Evolutionary conservation across 139 green algal species (phyloP).

Genomic region (Axilococcus clingmanii): DNA sequence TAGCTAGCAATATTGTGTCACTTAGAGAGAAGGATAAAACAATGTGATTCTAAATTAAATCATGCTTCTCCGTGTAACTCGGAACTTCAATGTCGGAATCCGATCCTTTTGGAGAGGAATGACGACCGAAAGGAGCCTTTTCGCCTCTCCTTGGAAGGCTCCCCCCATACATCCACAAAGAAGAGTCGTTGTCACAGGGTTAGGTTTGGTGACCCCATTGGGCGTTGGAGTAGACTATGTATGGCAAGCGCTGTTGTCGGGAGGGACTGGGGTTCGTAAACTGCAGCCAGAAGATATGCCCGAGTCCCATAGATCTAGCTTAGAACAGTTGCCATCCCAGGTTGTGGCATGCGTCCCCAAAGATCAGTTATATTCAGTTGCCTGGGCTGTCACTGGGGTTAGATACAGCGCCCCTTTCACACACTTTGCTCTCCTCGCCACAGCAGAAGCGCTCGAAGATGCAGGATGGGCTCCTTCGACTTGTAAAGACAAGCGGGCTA

Average conservation of each 20-base stretch:
- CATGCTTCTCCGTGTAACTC: too few relatives aligned
- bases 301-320: constrained; percentile 7
- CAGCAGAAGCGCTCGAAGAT: constrained; percentile 51
- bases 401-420: constrained; percentile 37
- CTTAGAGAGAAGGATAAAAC: too few relatives aligned
- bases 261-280: constrained; percentile 43
- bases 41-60: too few relatives aligned
- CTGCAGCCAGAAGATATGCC: constrained; percentile 59
- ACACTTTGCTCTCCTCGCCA: constrained; percentile 36
- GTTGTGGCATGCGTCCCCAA: constrained; percentile 48
- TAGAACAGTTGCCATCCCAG: constrained; percentile 40
- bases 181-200: constrained; percentile 76
- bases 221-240: constrained; percentile 46
- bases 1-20: too few relatives aligned
- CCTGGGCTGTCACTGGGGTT: constrained; percentile 4
- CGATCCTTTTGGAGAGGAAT: too few relatives aligned
- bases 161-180: constrained; percentile 3
- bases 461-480: constrained; percentile 33
- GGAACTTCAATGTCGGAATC: too few relatives aligned
- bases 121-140: too few relatives aligned
- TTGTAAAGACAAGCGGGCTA: constrained; percentile 20
- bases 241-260: constrained; percentile 58
- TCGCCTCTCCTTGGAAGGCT: too few relatives aligned
- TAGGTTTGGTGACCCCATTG: constrained; percentile 80
- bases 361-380: constrained; percentile 20